A percentile compares a stretch with the other conserved stretches of the same genome.
phyloP scores from a whole-genome alignment of 768 basidiomycete species.

The Auriculariales sp. region DNA sequence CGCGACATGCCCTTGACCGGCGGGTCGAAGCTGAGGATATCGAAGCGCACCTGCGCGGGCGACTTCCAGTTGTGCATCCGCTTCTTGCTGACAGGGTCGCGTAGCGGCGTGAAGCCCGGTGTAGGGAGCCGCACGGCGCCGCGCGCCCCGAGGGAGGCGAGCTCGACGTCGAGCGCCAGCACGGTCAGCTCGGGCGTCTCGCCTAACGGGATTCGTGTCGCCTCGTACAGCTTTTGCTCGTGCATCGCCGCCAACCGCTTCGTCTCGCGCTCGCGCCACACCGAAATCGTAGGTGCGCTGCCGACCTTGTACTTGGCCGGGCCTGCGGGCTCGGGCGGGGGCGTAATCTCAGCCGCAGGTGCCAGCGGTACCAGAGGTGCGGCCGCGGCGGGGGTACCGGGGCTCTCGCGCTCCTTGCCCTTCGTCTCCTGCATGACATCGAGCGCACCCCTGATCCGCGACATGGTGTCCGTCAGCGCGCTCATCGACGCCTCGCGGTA shows the following conservation, averaged over 20 bases:
- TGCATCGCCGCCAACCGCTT: neutral
- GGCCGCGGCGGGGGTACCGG: too few species aligned
- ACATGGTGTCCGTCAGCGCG: constrained; percentile 69
- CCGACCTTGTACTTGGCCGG: neutral
- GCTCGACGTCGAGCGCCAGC: neutral
- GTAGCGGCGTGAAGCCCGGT: constrained; percentile 17
- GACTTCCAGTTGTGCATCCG: constrained; percentile 32
- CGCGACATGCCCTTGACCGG: constrained; percentile 50
- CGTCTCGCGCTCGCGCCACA: neutral
- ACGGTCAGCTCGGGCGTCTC: neutral
- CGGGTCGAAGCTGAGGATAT: constrained; percentile 58
- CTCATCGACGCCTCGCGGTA: constrained; percentile 49
- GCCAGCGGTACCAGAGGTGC: too few species aligned
- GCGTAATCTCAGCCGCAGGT: too few species aligned
- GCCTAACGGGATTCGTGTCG: neutral
- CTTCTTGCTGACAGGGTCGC: constrained; percentile 32
- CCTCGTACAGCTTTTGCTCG: neutral
- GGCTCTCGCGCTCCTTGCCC: neutral
- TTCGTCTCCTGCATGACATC: constrained; percentile 4
- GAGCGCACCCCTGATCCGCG: constrained; percentile 70
- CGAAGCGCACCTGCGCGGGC: constrained; percentile 33
- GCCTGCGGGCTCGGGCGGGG: neutral
- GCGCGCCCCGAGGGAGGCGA: neutral
- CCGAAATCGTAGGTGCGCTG: neutral
- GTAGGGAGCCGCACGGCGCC: neutral